Evolutionary conservation across 75 land plant species (phyloP).

Genomic region (Cupressus sempervirens): DNA sequence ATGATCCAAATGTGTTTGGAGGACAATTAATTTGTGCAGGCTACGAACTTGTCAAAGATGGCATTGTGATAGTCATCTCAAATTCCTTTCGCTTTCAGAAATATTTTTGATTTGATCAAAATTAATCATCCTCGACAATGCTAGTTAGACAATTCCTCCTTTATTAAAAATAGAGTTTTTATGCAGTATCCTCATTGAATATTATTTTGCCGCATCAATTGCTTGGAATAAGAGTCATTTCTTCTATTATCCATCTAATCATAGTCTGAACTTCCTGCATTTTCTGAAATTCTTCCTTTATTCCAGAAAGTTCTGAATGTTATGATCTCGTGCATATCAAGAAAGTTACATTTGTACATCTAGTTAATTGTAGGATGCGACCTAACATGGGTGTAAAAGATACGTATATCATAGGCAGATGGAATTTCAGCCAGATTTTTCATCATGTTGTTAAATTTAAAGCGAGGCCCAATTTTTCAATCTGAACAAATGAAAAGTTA

Average conservation of each 20-base stretch:
- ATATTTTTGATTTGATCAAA: not conserved
- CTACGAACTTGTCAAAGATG: not conserved
- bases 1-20: not conserved
- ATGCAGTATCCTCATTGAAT: not conserved
- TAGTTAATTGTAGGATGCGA: not conserved
- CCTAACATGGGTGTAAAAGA: not conserved
- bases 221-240: not conserved
- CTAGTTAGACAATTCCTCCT: not conserved
- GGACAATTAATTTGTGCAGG: not conserved
- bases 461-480: not conserved
- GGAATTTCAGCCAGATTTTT: not conserved
- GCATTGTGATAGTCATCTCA: not conserved
- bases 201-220: not conserved
- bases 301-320: not conserved
- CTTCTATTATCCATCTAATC: not conserved
- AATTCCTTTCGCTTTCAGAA: not conserved
- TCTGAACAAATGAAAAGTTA: not conserved
- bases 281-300: not conserved
- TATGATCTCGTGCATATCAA: not conserved
- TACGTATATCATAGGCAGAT: not conserved
- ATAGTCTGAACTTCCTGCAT: not conserved
- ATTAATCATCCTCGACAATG: not conserved
- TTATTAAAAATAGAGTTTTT: not conserved
- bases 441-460: not conserved
- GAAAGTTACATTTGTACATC: not conserved